Evolutionary conservation across 1,284 basidiomycete species (phyloP).

Genomic region (Ceratobasidium sp.): DNA sequence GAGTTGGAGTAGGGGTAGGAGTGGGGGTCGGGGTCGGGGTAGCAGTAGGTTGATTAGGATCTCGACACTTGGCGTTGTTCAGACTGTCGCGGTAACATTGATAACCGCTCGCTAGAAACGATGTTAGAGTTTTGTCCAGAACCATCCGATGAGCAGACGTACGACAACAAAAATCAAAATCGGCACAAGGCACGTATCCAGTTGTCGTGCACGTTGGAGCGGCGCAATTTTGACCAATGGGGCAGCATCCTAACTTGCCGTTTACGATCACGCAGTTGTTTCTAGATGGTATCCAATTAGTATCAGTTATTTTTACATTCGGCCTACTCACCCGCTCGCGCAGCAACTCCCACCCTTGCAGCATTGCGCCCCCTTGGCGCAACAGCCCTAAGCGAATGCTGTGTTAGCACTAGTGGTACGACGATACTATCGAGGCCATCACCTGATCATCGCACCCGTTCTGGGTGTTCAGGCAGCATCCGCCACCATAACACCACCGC

Average conservation of each 20-base stretch:
- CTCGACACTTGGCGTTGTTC: constrained; percentile 9
- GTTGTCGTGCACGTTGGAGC: constrained; percentile 1
- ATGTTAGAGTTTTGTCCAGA: not conserved
- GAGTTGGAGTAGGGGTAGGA: not conserved
- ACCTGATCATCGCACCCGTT: constrained; percentile 28
- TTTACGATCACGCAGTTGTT: constrained; percentile 36
- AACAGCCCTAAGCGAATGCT: constrained; percentile 17
- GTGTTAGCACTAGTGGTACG: not conserved
- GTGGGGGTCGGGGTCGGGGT: not conserved
- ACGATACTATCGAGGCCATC: not conserved
- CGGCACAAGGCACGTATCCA: not conserved
- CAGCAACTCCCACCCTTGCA: constrained; percentile 37
- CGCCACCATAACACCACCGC: not conserved
- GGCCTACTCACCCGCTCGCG: not conserved
- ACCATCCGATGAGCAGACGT: not conserved
- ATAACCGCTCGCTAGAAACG: constrained; percentile 26
- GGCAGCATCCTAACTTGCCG: constrained; percentile 26
- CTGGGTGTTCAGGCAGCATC: not conserved
- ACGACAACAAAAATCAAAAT: constrained; percentile 26
- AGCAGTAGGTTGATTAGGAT: constrained; percentile 8
- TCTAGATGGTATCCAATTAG: not conserved
- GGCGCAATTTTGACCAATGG: constrained; percentile 22
- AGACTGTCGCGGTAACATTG: constrained; percentile 8
- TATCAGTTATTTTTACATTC: not conserved
- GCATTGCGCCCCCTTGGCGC: constrained; percentile 5